Base-by-base conservation (phyloP, 805 yeast genomes). In the Candida hispaniensis region DNA sequence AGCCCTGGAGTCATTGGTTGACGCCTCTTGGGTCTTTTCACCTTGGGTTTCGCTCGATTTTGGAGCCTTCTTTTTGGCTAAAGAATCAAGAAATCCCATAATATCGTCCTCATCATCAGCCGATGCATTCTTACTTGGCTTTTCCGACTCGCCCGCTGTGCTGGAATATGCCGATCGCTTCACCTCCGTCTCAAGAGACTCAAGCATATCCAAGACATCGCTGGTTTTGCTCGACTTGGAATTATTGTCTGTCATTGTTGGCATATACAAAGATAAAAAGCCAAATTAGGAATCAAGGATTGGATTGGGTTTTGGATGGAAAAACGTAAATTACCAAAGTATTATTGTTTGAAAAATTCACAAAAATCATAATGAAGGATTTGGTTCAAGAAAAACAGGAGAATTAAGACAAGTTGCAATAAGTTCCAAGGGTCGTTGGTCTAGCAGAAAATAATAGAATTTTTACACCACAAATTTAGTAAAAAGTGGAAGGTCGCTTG, bases 401-500 rank as follows among this genome's bases (percentile, higher is more conserved):
- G n/a, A n/a, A n/a, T n/a, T n/a, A n/a, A n/a, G n/a, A n/a, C n/a
- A n/a, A n/a, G n/a, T n/a, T n/a, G n/a, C n/a, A n/a, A n/a, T n/a
- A n/a, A n/a, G n/a, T n/a, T n/a, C n/a, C n/a, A n/a, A n/a, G n/a
- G n/a, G n/a, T n/a, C n/a, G n/a, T n/a, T n/a, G n/a, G n/a, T n/a
- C n/a, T n/a, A n/a, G n/a, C n/a, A n/a, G n/a, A n/a, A n/a, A n/a
- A n/a, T n/a, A n/a, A n/a, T n/a, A n/a, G n/a, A n/a, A n/a, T n/a
- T n/a, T n/a, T n/a, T n/a, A n/a, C n/a, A n/a, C n/a, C n/a, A 42
- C 20, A 24, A 35, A 47, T 63, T 69, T 86, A 88, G 81, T 88
- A 88, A 82, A 76, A 86, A 64, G 99, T 91, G 59, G 94, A 65
- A 66, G 97, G 97, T 69, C 93, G 79, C 71, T 77, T 77, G 71